These are phyloP conservation scores for Aspergillus homomorphus DNA, from an alignment of 495 filamentous ascomycete species.

Conservation along the genomic window DNA sequence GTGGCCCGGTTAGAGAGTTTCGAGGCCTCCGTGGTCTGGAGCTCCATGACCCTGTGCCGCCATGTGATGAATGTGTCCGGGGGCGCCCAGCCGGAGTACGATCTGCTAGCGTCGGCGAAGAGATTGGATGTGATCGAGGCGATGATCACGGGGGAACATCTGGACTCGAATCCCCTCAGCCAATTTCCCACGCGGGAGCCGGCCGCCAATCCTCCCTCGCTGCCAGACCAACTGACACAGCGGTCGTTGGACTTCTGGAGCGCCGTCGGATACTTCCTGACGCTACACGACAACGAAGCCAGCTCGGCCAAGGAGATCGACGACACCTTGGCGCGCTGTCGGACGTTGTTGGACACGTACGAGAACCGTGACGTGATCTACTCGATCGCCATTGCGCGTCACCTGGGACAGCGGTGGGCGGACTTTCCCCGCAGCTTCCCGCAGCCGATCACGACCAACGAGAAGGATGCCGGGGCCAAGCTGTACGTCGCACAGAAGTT, in stretches of 20 bases:
- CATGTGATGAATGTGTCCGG: slow-evolving; percentile 39
- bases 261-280: slow-evolving; percentile 67
- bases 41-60: slow-evolving; percentile 51
- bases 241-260: slow-evolving; percentile 80
- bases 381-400: slow-evolving; percentile 76
- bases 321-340: slow-evolving; percentile 56
- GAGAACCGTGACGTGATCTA: slow-evolving; percentile 94
- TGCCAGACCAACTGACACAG: slow-evolving; percentile 51
- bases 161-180: slow-evolving; percentile 56
- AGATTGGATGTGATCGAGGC: slow-evolving; percentile 73
- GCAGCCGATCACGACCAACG: slow-evolving; percentile 59
- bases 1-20: slow-evolving; percentile 56
- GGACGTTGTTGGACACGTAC: slow-evolving; percentile 66
- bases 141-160: slow-evolving; percentile 65
- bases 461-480: slow-evolving; percentile 68
- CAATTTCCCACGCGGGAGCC: slow-evolving; percentile 41
- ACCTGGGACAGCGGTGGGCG: slow-evolving; percentile 64
- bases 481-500: slow-evolving; percentile 79
- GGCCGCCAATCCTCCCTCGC: slow-evolving; percentile 36
- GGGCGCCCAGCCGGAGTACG: slow-evolving; percentile 43
- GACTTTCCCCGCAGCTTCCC: slow-evolving; percentile 60
- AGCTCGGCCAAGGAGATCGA: slow-evolving; percentile 59
- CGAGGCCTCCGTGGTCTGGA: slow-evolving; percentile 71
- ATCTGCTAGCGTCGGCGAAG: slow-evolving; percentile 59
- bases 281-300: slow-evolving; percentile 59